phyloP scores from a whole-genome alignment of 208 protist genomes.

The Trypanosoma theileri region DNA sequence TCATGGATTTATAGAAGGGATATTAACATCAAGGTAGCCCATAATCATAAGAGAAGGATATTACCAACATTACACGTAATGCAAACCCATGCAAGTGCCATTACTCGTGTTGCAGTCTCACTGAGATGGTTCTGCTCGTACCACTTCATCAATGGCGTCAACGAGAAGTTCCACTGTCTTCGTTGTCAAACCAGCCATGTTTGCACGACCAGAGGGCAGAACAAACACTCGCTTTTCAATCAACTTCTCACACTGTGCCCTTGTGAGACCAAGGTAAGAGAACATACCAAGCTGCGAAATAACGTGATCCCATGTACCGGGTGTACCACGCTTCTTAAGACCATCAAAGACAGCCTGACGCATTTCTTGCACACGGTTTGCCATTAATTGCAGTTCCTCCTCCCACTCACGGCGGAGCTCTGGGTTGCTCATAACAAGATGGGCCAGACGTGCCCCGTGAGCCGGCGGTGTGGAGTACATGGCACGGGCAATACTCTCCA shows the following conservation, averaged over 20 bases:
- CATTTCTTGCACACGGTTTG: conserved; percentile 83
- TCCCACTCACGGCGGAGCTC: conserved; percentile 90
- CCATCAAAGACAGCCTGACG: conserved; percentile 70
- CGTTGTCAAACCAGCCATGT: conserved; percentile 80
- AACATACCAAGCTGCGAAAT: conserved; percentile 98
- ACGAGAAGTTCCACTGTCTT: conserved; percentile 61
- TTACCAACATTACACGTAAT: no score
- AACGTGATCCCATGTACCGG: conserved; percentile 95
- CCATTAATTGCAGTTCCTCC: conserved; percentile 88
- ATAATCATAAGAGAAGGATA: no score
- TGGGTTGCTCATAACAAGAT: conserved; percentile 84
- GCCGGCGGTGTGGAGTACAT: conserved; percentile 96
- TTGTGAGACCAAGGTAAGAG: conserved; percentile 95
- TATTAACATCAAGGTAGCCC: no score
- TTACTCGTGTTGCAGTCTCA: not conserved
- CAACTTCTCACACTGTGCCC: conserved; percentile 77
- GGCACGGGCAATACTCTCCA: conserved; percentile 88
- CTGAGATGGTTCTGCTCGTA: conserved; percentile 22
- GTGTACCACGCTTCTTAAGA: conserved; percentile 72
- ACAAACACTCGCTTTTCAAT: conserved; percentile 77
- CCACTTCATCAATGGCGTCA: conserved; percentile 61
- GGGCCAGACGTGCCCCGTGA: conserved; percentile 95
- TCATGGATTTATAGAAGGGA: no score
- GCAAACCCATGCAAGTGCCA: no score
- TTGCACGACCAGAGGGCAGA: conserved; percentile 66